Percentiles rank a stretch among this genome's conserved stretches.
phyloP scores from a whole-genome alignment of 2,329 filamentous ascomycete genomes.

The Exophiala mesophila region DNA sequence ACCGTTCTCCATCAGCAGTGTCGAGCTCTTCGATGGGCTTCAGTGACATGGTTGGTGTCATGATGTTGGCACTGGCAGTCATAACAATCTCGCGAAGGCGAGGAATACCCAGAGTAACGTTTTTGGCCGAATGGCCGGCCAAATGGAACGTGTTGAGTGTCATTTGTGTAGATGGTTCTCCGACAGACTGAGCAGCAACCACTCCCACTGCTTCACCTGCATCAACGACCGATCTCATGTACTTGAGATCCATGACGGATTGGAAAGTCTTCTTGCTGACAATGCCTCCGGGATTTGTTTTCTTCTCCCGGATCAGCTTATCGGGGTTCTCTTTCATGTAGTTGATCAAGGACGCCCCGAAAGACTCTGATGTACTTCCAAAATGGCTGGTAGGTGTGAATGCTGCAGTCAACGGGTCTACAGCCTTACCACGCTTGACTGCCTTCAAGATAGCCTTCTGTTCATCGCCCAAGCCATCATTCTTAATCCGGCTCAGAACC shows the following conservation, averaged over 20 bases:
- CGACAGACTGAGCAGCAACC: conserved; percentile 91
- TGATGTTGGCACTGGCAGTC: conserved; percentile 86
- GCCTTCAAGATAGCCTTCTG: conserved; percentile 64
- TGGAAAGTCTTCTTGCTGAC: conserved; percentile 70
- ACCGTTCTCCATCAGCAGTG: conserved; percentile 64
- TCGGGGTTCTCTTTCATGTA: conserved; percentile 75
- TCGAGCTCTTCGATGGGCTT: conserved; percentile 69
- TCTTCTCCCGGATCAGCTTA: conserved; percentile 56
- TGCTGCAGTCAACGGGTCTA: conserved; percentile 69
- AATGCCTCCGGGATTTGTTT: conserved; percentile 44
- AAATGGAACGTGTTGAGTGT: conserved; percentile 99
- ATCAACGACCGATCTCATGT: conserved; percentile 84
- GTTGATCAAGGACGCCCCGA: conserved; percentile 64
- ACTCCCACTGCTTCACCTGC: conserved; percentile 96
- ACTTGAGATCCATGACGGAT: conserved; percentile 83
- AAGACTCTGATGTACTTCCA: conserved; percentile 85
- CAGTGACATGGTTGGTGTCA: conserved; percentile 86
- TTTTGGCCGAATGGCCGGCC: conserved; percentile 95
- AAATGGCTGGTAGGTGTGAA: conserved; percentile 72
- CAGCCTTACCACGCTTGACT: conserved; percentile 46
- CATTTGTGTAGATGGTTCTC: conserved; percentile 98
- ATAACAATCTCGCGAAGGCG: conserved; percentile 96
- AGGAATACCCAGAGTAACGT: conserved; percentile 97
- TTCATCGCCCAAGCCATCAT: conserved; percentile 30
- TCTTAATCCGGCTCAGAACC: conserved; percentile 9